Evolutionary conservation across 352 stramenopile species (phyloP), one percentile per base, ranked within the genome.

Genomic region (Globisporangium orthogonon): DNA sequence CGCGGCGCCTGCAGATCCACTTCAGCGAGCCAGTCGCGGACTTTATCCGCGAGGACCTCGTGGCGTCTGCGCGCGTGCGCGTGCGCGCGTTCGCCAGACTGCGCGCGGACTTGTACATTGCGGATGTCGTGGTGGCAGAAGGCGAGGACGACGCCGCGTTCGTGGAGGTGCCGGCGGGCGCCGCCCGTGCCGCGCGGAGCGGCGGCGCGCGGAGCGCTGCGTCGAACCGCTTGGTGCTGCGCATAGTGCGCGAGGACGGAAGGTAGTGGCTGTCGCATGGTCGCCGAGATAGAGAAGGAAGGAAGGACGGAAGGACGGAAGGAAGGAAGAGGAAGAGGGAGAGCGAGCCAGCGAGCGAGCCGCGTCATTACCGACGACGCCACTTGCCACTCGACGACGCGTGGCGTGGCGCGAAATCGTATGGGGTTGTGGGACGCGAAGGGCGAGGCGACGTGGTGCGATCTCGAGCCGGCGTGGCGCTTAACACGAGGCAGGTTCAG

Each of bases 21-120:
- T 91, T 91, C 61, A 89, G 78, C 52, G 78, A 88, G 52, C 49
- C 75, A 2, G 68, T 91, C 17, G 60, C 63, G 18, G 77, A 85
- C 18, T 86, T 89, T 57, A 84, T 84, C 15, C 17, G 67, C 23
- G 75, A 87, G 15, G 81, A 91, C 67, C 37, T 91, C 3, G 52
- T 57, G 6, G 31, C 56, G 17, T 47, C 58, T 13, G 43, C 49
- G 29, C 37, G 2, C 7, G 81, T 71, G 52, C 50, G 45, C 3
- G 57, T 89, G 40, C 50, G 56, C 17, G 51, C 35, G 18, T 77
- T 88, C 47, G 67, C 58, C 10, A 73, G 73, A 58, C 60, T 88
- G 30, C 70, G 67, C 15, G 28, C 28, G 18, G 78, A 88, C 41
- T 62, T 86, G 40, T 89, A 72, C 51, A 28, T 65, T 2, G 60